Base-by-base conservation (phyloP, 495 filamentous ascomycete species). In the Bathelium albidoporum region DNA sequence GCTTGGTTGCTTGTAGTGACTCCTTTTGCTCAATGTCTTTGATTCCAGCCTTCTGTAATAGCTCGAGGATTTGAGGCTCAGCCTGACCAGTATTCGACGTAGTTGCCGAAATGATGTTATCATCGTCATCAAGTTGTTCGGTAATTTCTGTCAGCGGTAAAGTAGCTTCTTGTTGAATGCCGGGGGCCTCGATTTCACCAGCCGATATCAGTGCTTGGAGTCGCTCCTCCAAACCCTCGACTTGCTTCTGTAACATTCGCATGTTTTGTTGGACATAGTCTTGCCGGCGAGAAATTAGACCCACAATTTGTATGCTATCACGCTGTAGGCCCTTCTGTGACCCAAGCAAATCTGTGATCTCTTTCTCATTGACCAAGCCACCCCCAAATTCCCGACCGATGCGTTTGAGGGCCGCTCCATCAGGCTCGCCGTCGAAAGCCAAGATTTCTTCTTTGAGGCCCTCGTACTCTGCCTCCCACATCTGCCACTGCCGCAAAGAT, bases 121-220 rank as follows among this genome's bases (percentile, higher is more conserved):
- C 94, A 20, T 96, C 86, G 22, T 96, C 93, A 72, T 98, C 94
- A 53, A 98, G 77, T 75, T 96, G 87, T 73, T 98, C 93, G 45
- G 85, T 75, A 64, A 98, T 97, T 60, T 97, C 93, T 24, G 84
- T 89, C 60, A 96, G 80, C 2, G 90, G 87, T 53, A 91, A 72
- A 64, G 86, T 78, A 36, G 87, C 86, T 62, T 88, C 87, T 41
- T 81, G 82, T 24, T 74, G 78, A 22, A 71, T 59, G 28, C 76
- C 76, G 18, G 74, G 74, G 28, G 69, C 66, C 24, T 60, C 58
- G 22, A 12, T 7, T 32, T 60, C 62, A 20, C 55, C 36, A 16
- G 63, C 12, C 11, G 62, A 58, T 29, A 59, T 58, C 12, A 84
- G 65, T 2, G 80, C 81, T 5, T 81, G 79, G 14, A 93, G 75